Conservation (phyloP, 2,329 filamentous ascomycete species). For the Microcera coccophila region DNA sequence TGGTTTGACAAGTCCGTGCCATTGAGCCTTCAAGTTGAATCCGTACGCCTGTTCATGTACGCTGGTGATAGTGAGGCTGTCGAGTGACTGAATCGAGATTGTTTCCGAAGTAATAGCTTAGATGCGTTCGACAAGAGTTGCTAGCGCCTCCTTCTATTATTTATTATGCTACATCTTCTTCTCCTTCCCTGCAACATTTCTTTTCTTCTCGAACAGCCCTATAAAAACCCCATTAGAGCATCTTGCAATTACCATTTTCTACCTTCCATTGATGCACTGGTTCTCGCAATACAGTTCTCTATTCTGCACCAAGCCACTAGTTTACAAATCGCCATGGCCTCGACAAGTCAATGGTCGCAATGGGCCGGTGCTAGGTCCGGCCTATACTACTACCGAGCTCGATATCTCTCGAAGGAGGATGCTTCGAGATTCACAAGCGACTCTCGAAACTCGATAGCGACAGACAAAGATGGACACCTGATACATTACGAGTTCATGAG, state of each 20-base stretch:
- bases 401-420: conserved; percentile 18
- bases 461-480: conserved; percentile 14
- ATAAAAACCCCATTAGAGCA: no score
- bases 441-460: conserved; percentile 19
- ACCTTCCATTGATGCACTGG: not conserved
- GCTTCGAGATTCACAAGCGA: conserved; percentile 11
- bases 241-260: not conserved
- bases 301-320: no score
- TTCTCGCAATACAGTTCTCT: no score
- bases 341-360: conserved; percentile 14
- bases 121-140: not conserved
- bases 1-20: no score
- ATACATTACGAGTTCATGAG: conserved; percentile 23
- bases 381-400: conserved; percentile 21
- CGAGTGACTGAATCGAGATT: conserved; percentile 6
- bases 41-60: no score
- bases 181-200: not conserved
- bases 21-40: no score
- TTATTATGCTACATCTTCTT: not conserved
- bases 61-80: conserved; percentile 16
- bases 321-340: no score
- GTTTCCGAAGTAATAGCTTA: not conserved
- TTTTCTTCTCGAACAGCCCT: no score
- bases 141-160: not conserved
- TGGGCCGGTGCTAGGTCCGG: conserved; percentile 15